These are phyloP conservation scores for Mycena polygramma DNA, from an alignment of 768 basidiomycete species.

Conservation along the genomic window DNA sequence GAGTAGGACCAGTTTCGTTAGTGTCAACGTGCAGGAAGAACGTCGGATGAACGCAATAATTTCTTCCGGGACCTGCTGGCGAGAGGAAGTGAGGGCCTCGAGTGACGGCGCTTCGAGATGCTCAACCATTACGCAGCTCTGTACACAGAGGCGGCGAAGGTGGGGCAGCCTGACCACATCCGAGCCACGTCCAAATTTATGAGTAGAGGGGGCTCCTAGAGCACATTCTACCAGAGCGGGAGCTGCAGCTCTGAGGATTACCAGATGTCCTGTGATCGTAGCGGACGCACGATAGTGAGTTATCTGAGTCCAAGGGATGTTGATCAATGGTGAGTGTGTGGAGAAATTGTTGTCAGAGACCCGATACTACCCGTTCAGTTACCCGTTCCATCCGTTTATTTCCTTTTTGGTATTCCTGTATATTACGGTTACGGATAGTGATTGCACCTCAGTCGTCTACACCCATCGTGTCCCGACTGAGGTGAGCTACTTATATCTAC, in stretches of 20 bases:
- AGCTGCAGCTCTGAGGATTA: neutral
- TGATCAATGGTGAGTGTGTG: neutral
- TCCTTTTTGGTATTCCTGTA: too few relatives aligned
- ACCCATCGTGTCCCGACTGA: too few relatives aligned
- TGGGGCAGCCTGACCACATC: neutral
- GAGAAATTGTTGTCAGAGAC: too few relatives aligned
- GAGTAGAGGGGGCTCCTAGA: neutral
- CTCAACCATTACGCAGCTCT: neutral
- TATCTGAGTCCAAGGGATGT: slow-evolving; percentile 3
- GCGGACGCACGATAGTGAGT: neutral
- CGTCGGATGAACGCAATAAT: neutral
- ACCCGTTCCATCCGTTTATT: too few relatives aligned
- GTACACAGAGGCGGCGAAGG: neutral
- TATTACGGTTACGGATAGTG: too few relatives aligned
- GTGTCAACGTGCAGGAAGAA: neutral
- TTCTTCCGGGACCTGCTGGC: neutral
- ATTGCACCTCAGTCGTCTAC: too few relatives aligned
- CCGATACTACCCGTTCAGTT: too few relatives aligned
- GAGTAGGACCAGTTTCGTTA: neutral
- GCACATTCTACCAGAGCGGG: neutral
- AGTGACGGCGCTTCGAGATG: neutral
- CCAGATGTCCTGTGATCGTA: neutral
- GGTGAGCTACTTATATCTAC: too few relatives aligned
- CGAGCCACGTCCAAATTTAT: too few relatives aligned
- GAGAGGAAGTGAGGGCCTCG: neutral